Percentiles rank a stretch among this genome's conserved stretches.
These are phyloP conservation scores for Pseudogymnoascus sp. DNA, from an alignment of 2,329 filamentous ascomycete genomes.

Conservation along the genomic window DNA sequence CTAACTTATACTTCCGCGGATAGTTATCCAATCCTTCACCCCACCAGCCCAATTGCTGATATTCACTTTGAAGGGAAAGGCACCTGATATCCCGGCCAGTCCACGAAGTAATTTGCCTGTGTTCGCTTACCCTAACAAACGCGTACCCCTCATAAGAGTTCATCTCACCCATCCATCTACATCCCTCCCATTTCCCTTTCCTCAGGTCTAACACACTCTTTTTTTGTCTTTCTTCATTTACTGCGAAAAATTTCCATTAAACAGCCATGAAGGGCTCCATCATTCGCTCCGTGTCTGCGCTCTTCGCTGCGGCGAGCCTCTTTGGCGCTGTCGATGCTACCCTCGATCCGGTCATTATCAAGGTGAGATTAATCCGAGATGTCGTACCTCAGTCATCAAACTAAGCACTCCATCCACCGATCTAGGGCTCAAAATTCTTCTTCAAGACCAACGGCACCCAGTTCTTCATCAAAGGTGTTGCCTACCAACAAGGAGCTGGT, in stretches of 20 bases:
- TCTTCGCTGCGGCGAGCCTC: constrained; percentile 42
- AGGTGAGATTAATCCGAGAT: constrained; percentile 20
- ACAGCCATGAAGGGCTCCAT: not conserved
- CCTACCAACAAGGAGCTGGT: constrained; percentile 75
- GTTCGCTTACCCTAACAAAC: not conserved
- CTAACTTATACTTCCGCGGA: not conserved
- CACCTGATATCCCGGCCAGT: not conserved
- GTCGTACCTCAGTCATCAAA: not conserved
- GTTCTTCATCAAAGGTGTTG: constrained; percentile 89
- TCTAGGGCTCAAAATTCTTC: constrained; percentile 26
- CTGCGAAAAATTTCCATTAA: not conserved
- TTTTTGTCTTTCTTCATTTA: not conserved
- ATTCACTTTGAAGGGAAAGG: not conserved
- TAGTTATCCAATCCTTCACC: not conserved
- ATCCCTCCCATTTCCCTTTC: not conserved
- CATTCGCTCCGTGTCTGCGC: constrained; percentile 20
- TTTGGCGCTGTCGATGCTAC: constrained; percentile 40
- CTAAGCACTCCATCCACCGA: not conserved
- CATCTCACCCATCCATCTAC: not conserved
- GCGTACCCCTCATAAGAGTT: not conserved
- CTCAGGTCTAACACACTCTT: not conserved
- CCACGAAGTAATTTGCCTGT: not conserved
- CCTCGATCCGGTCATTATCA: constrained; percentile 44
- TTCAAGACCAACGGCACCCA: constrained; percentile 53
- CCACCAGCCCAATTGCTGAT: not conserved